Evolutionary conservation across 2,329 filamentous ascomycete species (phyloP).

Genomic region (Gliomastix tumulicola): DNA sequence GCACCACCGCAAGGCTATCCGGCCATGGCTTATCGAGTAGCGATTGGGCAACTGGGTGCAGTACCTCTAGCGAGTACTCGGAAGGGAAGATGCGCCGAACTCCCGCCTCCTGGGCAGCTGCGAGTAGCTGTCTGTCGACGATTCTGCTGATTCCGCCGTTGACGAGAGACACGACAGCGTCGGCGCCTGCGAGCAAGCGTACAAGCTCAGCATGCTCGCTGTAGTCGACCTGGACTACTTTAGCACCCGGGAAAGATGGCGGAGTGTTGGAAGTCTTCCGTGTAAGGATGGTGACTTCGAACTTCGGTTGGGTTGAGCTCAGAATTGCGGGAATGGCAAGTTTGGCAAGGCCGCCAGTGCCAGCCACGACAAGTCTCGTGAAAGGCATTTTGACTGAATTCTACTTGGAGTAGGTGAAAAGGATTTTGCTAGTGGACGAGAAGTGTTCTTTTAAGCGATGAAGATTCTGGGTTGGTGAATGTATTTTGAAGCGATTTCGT

Average conservation of each 20-base stretch:
- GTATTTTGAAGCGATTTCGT: background rate
- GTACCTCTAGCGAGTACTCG: constrained; percentile 4
- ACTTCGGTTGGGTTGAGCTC: constrained; percentile 4
- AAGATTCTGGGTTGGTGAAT: background rate
- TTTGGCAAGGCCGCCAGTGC: constrained; percentile 2
- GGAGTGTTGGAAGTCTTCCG: background rate
- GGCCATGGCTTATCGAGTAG: constrained; percentile 3
- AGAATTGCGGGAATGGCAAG: constrained; percentile 3
- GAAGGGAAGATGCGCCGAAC: constrained; percentile 7
- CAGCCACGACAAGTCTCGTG: constrained; percentile 5
- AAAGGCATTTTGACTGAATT: constrained; percentile 4
- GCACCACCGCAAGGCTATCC: constrained; percentile 1
- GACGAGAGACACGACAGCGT: constrained; percentile 4
- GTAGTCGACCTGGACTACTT: constrained; percentile 1
- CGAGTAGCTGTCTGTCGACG: constrained; percentile 2
- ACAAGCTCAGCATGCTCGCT: constrained; percentile 4
- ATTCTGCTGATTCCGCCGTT: background rate
- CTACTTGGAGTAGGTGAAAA: background rate
- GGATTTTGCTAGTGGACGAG: background rate
- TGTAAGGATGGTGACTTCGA: constrained; percentile 6
- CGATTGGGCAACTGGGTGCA: constrained; percentile 3
- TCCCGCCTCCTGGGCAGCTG: constrained; percentile 5
- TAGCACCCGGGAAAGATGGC: background rate
- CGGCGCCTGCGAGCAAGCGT: background rate
- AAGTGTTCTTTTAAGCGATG: background rate